Base-by-base conservation (phyloP, 2,329 filamentous ascomycete species). In the Diplocarpon rosae region DNA sequence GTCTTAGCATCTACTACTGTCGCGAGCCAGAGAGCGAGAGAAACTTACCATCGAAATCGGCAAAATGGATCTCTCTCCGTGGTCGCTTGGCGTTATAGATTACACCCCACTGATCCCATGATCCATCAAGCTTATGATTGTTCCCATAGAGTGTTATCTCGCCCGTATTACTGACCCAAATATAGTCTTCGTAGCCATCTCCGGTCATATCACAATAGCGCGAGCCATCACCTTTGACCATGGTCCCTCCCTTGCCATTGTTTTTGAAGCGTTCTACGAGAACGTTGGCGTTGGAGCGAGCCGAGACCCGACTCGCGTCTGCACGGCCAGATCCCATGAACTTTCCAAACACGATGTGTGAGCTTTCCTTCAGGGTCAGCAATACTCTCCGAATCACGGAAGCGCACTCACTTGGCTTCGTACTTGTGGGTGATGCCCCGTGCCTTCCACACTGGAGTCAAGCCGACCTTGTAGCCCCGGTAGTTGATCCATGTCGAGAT, bases 121-220 rank as follows among this genome's bases (percentile, higher is more conserved):
- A 24, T 16, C 42, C 42, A 35, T 36, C 20, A 24, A 24, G 39
- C 28, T 29, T 34, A 15, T 39, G 28, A 13, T 14, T 34, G 20
- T 44, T 44, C 7, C 42, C 42, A n/a, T 39, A 44, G 9, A 44
- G 11, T 8, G 35, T 38, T 10, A 44, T 39, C 28, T 44, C 42
- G 13, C 42, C 42, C 27, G 37, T 44, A 29, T 29, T 39, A 5
- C 29, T 34, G 15, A 44, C 34, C 42, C 42, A 44, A 16, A 48
- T 41, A 28, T 48, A 48, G 31, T 48, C 46, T 12, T 44, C 46
- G 6, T 17, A 32, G 14, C 46, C 46, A 24, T 34, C 33, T 9
- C 46, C 46, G 16, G 41, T 44, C 46, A 48, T 48, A 20, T 48
- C 46, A 16, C 46, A 48, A n/a, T 44, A 48, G 12, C 41, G 29